Conservation (phyloP, 768 basidiomycete genomes). For the Albatrellus ellisii region DNA sequence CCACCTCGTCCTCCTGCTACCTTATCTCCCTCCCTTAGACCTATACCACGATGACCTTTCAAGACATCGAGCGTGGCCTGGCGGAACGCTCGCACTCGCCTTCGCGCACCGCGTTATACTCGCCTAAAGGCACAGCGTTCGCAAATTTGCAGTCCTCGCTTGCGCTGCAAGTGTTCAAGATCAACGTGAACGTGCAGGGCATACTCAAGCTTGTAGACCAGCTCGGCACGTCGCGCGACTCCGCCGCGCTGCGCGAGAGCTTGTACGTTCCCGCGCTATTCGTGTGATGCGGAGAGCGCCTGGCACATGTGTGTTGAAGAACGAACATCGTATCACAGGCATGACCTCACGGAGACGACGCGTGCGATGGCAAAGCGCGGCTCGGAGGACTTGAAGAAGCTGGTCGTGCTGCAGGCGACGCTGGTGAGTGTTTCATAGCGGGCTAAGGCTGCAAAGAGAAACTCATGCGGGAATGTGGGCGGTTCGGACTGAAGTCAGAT, state of each 20-base stretch:
- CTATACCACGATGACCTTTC: constrained; percentile 39
- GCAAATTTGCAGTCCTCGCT: constrained; percentile 62
- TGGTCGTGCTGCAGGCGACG: constrained; percentile 51
- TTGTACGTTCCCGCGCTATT: constrained; percentile 42
- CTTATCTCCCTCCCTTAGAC: too few species aligned
- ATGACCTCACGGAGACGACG: constrained; percentile 90
- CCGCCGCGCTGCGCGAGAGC: constrained; percentile 62
- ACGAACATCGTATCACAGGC: too few species aligned
- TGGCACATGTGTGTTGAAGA: neutral
- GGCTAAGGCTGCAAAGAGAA: neutral
- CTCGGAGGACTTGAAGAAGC: constrained; percentile 84
- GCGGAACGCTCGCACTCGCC: constrained; percentile 19
- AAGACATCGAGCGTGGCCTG: constrained; percentile 35
- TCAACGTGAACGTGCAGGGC: constrained; percentile 93
- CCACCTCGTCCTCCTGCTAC: too few species aligned
- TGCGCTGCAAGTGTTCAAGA: constrained; percentile 94
- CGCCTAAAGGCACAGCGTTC: constrained; percentile 62
- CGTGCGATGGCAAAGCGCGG: constrained; percentile 93
- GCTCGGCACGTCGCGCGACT: constrained; percentile 77
- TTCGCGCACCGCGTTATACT: constrained; percentile 20
- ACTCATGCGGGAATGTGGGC: neutral
- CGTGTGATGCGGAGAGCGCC: neutral
- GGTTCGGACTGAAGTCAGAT: constrained; percentile 36
- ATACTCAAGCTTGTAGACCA: constrained; percentile 95
- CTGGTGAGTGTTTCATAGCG: constrained; percentile 34